A percentile compares a stretch with the other conserved stretches of the same genome.
phyloP scores from a whole-genome alignment of 495 filamentous ascomycete species.

The Penicillium turbatum region DNA sequence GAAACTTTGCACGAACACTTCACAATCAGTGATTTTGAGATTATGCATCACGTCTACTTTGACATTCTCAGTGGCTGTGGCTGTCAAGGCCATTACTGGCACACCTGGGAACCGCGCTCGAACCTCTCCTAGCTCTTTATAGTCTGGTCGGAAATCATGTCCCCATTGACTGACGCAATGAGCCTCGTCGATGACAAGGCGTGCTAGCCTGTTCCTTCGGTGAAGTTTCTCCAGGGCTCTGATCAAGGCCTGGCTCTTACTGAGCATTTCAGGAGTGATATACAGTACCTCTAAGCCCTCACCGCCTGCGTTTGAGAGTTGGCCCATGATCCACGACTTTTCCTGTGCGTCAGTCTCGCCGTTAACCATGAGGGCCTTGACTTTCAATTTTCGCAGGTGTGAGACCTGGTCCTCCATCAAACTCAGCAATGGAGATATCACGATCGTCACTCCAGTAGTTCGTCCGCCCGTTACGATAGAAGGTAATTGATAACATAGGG shows the following conservation, averaged over 20 bases:
- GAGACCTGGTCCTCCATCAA: conserved; percentile 95
- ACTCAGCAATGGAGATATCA: conserved; percentile 90
- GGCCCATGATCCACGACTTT: conserved; percentile 54
- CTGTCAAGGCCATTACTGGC: conserved; percentile 90
- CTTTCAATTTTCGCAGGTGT: conserved; percentile 68
- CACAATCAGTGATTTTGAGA: conserved; percentile 71
- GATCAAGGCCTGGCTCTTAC: conserved; percentile 63
- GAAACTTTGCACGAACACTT: conserved; percentile 83
- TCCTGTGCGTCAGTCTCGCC: conserved; percentile 59
- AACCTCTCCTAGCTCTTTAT: conserved; percentile 76
- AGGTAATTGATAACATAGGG: conserved; percentile 92
- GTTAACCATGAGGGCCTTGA: conserved; percentile 74
- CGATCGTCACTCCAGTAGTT: conserved; percentile 82
- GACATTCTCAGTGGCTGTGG: conserved; percentile 90
- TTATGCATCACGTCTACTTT: conserved; percentile 86
- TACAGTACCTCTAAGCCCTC: conserved; percentile 83
- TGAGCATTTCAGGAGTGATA: conserved; percentile 95
- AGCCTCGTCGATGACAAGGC: conserved; percentile 95
- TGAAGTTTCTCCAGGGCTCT: conserved; percentile 60
- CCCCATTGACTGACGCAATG: conserved; percentile 99
- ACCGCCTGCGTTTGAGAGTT: conserved; percentile 54
- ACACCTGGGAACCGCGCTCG: conserved; percentile 66
- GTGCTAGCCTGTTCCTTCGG: conserved; percentile 62
- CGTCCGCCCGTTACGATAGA: conserved; percentile 76
- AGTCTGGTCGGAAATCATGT: conserved; percentile 96